phyloP scores from a whole-genome alignment of 768 basidiomycete species.

The Xerocomus spinulosus region DNA sequence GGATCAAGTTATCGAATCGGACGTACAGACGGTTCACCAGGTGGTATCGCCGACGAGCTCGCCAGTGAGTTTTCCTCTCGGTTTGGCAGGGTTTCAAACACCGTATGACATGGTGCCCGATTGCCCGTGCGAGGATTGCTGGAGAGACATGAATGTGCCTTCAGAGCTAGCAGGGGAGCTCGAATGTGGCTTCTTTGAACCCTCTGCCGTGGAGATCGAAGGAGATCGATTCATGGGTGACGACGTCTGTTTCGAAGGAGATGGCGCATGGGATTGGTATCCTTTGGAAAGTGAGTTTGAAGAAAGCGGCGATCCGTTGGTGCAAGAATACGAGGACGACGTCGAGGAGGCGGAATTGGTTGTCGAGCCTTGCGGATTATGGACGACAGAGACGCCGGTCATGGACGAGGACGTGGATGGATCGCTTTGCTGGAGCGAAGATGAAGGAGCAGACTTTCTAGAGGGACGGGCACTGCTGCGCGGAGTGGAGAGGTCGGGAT shows the following conservation, averaged over 20 bases:
- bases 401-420: neutral
- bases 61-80: conserved; percentile 1
- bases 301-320: conserved; percentile 1
- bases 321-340: conserved; percentile 1
- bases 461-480: conserved; percentile 53
- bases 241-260: neutral
- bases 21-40: neutral
- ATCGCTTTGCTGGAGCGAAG: conserved; percentile 1
- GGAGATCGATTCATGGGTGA: neutral
- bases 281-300: neutral
- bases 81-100: conserved; percentile 5
- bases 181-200: neutral
- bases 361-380: neutral
- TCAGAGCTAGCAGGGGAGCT: neutral
- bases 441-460: conserved; percentile 31
- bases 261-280: conserved; percentile 3
- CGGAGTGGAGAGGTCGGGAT: conserved; percentile 27
- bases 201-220: neutral
- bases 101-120: conserved; percentile 8
- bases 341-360: neutral
- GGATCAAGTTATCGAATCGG: neutral
- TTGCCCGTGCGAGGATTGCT: conserved; percentile 3
- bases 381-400: neutral
- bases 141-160: neutral
- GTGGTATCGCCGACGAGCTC: conserved; percentile 4